A percentile compares a stretch with the other conserved stretches of the same genome.
These are phyloP conservation scores for Raffaelea albimanens DNA, from an alignment of 2,329 filamentous ascomycete genomes.

Conservation along the genomic window DNA sequence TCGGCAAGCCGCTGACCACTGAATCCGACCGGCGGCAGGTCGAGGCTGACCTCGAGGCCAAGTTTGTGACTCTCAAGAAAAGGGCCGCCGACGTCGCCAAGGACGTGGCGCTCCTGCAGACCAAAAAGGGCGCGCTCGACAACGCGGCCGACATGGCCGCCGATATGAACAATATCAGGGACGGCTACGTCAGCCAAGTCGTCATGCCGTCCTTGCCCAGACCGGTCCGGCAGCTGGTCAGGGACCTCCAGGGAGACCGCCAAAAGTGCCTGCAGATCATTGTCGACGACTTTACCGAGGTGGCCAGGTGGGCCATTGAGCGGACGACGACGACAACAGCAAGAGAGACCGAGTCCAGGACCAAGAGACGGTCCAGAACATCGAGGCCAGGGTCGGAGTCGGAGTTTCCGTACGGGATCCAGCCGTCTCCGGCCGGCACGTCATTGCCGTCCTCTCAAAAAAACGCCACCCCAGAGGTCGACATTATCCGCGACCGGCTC, in stretches of 20 bases:
- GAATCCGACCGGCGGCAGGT: neutral
- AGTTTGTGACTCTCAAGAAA: slow-evolving; percentile 1
- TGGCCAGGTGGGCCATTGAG: slow-evolving; percentile 8
- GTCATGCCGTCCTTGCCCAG: slow-evolving; percentile 6
- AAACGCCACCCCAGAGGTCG: neutral
- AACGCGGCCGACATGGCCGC: slow-evolving; percentile 4
- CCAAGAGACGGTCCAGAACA: no score
- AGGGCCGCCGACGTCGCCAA: slow-evolving; percentile 5
- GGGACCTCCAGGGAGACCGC: slow-evolving; percentile 6
- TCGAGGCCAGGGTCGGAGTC: no score
- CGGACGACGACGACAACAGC: neutral
- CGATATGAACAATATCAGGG: slow-evolving; percentile 5
- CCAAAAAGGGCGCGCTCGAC: slow-evolving; percentile 1
- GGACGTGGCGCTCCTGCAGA: slow-evolving; percentile 7
- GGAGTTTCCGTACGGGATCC: no score
- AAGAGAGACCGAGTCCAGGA: neutral
- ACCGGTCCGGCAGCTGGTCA: slow-evolving; percentile 11
- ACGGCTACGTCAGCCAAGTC: slow-evolving; percentile 6
- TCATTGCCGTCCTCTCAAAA: no score
- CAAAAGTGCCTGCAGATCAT: slow-evolving; percentile 6
- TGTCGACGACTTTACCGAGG: slow-evolving; percentile 11
- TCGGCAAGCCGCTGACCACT: neutral
- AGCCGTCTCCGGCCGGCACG: no score
- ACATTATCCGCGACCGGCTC: slow-evolving; percentile 9
- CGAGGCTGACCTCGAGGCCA: slow-evolving; percentile 1